Evolutionary conservation across 345 rosid species (phyloP), one percentile per base, ranked within the genome.

Genomic region (Moringa oleifera): DNA sequence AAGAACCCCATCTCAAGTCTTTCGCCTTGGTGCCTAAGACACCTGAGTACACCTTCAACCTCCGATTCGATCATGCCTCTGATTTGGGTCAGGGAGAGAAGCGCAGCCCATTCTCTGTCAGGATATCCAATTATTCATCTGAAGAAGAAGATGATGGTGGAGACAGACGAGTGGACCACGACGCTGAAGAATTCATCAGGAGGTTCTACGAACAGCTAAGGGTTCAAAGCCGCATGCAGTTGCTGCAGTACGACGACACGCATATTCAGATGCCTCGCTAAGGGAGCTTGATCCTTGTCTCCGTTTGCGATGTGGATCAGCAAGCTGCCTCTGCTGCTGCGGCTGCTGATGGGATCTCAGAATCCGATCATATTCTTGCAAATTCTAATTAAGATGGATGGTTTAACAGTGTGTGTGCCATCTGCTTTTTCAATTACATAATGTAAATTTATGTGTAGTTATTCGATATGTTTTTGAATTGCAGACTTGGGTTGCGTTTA

Each of bases 111-210:
- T 76, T 77, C 31, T 53, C 73, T 2, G 81, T 78, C 0, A 70
- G 85, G 71, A 64, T 74, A 25, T 80, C 81, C 6, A 41, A 79
- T 57, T 83, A 69, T 51, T 83, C 85, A 16, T 78, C 85, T 10
- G 83, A 78, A 41, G 83, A 76, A 21, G 79, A 73, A 28, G 17
- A 61, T 8, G 60, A 25, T 22, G 64, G 51, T 3, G 75, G 60
- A n/a, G 62, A 59, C 22, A 59, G 61, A 20, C 63, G 64, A 2
- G 81, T 80, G 8, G 83, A 83, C 52, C 74, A 73, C 67, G 83
- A 74, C 57, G 88, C 85, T 7, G 88, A 83, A 75, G 88, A 83
- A 28, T 83, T 83, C 70, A 83, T 83, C 20, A 57, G 66, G 59
- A 80, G 76, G 68, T 83, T 83, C 33, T 78, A 75, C 22, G 85